These are phyloP conservation scores for Ophiostoma ips DNA, from an alignment of 2,329 filamentous ascomycete species.

Conservation along the genomic window DNA sequence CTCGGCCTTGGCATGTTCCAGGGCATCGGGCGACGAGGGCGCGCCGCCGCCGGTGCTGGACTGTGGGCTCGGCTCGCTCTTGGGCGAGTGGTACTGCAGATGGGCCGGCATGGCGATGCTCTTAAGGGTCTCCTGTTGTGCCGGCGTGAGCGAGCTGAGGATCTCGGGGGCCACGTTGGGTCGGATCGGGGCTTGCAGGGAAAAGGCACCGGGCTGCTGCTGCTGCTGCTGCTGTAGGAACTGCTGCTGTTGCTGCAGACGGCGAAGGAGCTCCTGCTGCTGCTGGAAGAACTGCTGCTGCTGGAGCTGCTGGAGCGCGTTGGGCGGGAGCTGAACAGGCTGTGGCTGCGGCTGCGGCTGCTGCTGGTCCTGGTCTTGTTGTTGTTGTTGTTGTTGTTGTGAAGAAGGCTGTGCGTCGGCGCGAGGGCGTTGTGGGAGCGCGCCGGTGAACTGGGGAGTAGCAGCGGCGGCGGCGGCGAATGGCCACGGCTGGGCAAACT, in stretches of 20 bases:
- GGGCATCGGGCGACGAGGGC: slow-evolving; percentile 46
- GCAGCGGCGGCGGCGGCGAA: slow-evolving; percentile 14
- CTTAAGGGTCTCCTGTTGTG: slow-evolving; percentile 46
- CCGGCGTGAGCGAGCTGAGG: slow-evolving; percentile 35
- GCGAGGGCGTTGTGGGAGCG: slow-evolving; percentile 22
- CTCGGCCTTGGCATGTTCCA: slow-evolving; percentile 28
- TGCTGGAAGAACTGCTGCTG: slow-evolving; percentile 10
- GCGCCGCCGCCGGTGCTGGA: slow-evolving; percentile 36
- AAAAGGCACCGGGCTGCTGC: slow-evolving; percentile 1
- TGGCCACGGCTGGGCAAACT: slow-evolving; percentile 19
- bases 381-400: slow-evolving; percentile 8
- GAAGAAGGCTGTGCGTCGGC: too few relatives aligned
- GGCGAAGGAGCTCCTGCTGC: slow-evolving; percentile 3
- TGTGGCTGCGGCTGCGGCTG: slow-evolving; percentile 18
- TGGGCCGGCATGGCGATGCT: slow-evolving; percentile 52
- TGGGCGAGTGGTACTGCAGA: slow-evolving; percentile 45
- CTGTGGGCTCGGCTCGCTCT: slow-evolving; percentile 43
- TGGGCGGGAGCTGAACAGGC: slow-evolving; percentile 13
- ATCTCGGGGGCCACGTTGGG: slow-evolving; percentile 20
- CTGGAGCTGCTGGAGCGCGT: slow-evolving; percentile 22
- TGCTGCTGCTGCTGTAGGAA: not conserved
- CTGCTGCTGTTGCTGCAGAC: slow-evolving; percentile 6
- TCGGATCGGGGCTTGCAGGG: slow-evolving; percentile 19
- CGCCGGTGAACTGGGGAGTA: slow-evolving; percentile 19
- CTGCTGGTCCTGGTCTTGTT: slow-evolving; percentile 13